These are phyloP conservation scores for Naganishia friedmannii DNA, from an alignment of 768 basidiomycete genomes.

Conservation along the genomic window DNA sequence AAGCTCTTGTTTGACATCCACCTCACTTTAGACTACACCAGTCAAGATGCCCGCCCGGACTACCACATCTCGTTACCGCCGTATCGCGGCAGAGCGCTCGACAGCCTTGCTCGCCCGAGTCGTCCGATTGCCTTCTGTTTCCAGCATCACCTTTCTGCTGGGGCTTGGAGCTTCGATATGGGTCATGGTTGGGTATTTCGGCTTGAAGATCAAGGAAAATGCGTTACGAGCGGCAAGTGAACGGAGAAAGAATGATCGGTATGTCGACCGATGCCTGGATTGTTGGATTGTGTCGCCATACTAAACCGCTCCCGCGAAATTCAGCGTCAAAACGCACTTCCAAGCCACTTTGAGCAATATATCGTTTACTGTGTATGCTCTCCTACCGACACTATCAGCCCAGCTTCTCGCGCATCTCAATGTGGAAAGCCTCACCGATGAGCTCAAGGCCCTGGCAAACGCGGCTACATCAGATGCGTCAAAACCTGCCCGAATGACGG, in stretches of 20 bases:
- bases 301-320: not conserved
- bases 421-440: slow-evolving; percentile 43
- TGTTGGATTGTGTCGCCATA: no score
- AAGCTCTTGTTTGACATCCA: no score
- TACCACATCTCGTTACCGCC: slow-evolving; percentile 8
- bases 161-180: slow-evolving; percentile 26
- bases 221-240: slow-evolving; percentile 15
- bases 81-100: slow-evolving; percentile 7
- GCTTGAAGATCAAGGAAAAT: slow-evolving; percentile 24
- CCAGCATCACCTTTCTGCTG: slow-evolving; percentile 24
- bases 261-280: not conserved
- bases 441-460: slow-evolving; percentile 31
- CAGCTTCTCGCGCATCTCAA: slow-evolving; percentile 42
- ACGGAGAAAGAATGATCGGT: slow-evolving; percentile 25
- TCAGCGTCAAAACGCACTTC: slow-evolving; percentile 38
- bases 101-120: not conserved
- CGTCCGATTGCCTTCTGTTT: slow-evolving; percentile 3
- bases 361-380: slow-evolving; percentile 51
- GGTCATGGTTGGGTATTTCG: slow-evolving; percentile 25
- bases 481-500: slow-evolving; percentile 14
- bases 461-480: slow-evolving; percentile 5
- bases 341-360: slow-evolving; percentile 46
- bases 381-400: slow-evolving; percentile 46
- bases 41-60: not conserved
- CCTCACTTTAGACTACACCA: no score